Conservation (phyloP, 73 alveolate genomes). For the Paramecium bursaria region DNA sequence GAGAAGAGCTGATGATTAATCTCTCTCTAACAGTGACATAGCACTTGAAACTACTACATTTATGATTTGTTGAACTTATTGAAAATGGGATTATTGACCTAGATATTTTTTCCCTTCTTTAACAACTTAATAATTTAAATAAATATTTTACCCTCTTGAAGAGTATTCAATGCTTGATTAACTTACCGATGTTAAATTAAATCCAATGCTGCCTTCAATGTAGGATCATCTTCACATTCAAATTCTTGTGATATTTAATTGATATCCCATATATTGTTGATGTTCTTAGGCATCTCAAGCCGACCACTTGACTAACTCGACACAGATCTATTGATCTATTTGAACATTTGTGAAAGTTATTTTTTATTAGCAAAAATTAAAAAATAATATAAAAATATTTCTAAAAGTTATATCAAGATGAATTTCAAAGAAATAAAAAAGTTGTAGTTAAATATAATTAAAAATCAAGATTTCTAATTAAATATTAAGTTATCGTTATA, state of each 20-base stretch:
- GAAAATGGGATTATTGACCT: slow-evolving; percentile 36
- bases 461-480: too few species aligned
- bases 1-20: slow-evolving; percentile 39
- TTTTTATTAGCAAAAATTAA: too few species aligned
- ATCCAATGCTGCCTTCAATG: neutral
- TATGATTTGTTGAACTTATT: slow-evolving; percentile 1
- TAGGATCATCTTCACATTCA: slow-evolving; percentile 39
- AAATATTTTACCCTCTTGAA: neutral
- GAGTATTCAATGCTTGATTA: neutral
- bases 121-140: neutral
- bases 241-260: slow-evolving; percentile 27
- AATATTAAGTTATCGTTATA: too few species aligned
- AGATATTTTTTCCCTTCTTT: slow-evolving; percentile 12
- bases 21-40: slow-evolving; percentile 29
- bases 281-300: neutral
- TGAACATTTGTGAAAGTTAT: too few species aligned
- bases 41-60: slow-evolving; percentile 36
- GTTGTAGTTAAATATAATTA: too few species aligned
- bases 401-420: too few species aligned
- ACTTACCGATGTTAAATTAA: neutral
- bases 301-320: too few species aligned
- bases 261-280: slow-evolving; percentile 34
- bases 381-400: too few species aligned
- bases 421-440: too few species aligned
- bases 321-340: too few species aligned